Evolutionary conservation across 2,329 filamentous ascomycete genomes (phyloP).

Genomic region (Cadophora gregata): DNA sequence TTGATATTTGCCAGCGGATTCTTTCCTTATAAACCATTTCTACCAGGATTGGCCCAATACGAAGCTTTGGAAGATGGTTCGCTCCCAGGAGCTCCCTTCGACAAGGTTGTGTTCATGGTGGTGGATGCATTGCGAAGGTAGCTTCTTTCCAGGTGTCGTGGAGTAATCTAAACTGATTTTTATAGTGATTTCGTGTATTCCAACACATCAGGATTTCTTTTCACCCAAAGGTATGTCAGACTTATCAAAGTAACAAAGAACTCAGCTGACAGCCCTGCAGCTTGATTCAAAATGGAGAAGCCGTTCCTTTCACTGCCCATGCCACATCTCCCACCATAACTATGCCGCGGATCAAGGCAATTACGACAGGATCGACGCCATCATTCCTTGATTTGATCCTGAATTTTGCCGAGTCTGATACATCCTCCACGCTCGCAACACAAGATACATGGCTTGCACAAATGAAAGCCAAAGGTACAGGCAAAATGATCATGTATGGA

Average conservation of each 20-base stretch:
- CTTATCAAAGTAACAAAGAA: neutral
- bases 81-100: constrained; percentile 74
- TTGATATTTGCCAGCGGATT: constrained; percentile 86
- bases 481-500: constrained; percentile 91
- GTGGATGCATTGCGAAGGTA: constrained; percentile 93
- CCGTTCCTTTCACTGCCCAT: constrained; percentile 93
- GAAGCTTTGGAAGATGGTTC: constrained; percentile 59
- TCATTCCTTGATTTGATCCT: constrained; percentile 97
- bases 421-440: constrained; percentile 80
- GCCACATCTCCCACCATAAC: constrained; percentile 97
- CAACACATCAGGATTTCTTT: constrained; percentile 79
- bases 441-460: constrained; percentile 98
- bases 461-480: constrained; percentile 73
- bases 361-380: constrained; percentile 97
- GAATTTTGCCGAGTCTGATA: constrained; percentile 94
- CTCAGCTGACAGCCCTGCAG: constrained; percentile 26
- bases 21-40: constrained; percentile 95
- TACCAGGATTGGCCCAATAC: constrained; percentile 81
- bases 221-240: constrained; percentile 77
- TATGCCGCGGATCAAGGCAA: constrained; percentile 96
- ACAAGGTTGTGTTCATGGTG: constrained; percentile 96
- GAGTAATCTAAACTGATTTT: constrained; percentile 34
- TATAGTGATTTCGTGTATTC: constrained; percentile 90
- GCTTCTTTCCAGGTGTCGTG: constrained; percentile 18
- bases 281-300: constrained; percentile 68